Evolutionary conservation across 345 rosid species (phyloP).

Genomic region (Anacardium occidentale): DNA sequence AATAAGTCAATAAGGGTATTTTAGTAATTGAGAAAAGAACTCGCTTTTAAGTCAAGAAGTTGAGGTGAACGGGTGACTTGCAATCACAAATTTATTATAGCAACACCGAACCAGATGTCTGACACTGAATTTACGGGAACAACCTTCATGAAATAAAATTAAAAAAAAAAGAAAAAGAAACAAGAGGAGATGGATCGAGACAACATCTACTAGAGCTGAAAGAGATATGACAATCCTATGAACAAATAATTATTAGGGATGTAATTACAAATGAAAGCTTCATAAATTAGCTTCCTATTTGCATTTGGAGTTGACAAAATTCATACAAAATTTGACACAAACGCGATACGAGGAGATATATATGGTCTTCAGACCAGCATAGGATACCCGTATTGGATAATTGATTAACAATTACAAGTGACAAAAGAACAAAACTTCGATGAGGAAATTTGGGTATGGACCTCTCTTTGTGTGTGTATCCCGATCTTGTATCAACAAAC

Average conservation of each 20-base stretch:
- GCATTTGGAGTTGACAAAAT: not conserved
- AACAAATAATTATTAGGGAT: not conserved
- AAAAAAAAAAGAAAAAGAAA: not conserved
- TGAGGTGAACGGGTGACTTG: not conserved
- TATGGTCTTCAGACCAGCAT: not conserved
- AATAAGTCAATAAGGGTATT: not conserved
- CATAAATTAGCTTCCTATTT: not conserved
- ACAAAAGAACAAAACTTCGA: conserved; percentile 13
- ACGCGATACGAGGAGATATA: not conserved
- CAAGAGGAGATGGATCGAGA: not conserved
- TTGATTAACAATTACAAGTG: not conserved
- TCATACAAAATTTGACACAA: not conserved
- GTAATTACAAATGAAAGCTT: conserved; percentile 1
- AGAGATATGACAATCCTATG: not conserved
- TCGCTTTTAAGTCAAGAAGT: conserved; percentile 27
- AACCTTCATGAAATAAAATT: too few relatives aligned
- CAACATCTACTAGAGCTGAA: too few relatives aligned
- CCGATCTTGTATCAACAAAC: conserved; percentile 17
- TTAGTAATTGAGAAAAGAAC: not conserved
- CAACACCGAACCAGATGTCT: not conserved
- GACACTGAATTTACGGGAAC: not conserved
- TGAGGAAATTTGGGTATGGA: conserved; percentile 18
- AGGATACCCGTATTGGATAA: not conserved
- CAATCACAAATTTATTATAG: not conserved
- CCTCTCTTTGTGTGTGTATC: not conserved